A percentile compares a stretch with the other conserved stretches of the same genome.
phyloP scores from a whole-genome alignment of 805 yeast species.

The Hanseniaspora pseudoguilliermondii region DNA sequence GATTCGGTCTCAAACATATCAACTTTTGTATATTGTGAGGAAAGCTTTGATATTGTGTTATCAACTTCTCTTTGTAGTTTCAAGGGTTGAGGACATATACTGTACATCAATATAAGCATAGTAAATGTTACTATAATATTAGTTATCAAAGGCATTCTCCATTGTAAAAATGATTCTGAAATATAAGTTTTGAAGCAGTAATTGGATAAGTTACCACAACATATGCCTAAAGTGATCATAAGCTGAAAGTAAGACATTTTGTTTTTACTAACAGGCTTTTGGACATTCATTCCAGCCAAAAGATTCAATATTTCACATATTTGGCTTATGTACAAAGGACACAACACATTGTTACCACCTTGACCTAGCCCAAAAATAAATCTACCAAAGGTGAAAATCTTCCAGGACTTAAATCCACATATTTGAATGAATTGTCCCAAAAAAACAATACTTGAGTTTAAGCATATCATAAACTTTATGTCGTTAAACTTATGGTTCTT shows the following conservation, averaged over 20 bases:
- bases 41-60: not conserved
- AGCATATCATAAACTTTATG: slow-evolving; percentile 39
- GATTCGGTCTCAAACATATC: not conserved
- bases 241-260: slow-evolving; percentile 52
- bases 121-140: slow-evolving; percentile 31
- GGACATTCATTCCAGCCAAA: slow-evolving; percentile 53
- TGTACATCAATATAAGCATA: slow-evolving; percentile 41
- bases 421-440: slow-evolving; percentile 47
- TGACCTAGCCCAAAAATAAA: slow-evolving; percentile 46
- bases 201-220: slow-evolving; percentile 51
- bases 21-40: slow-evolving; percentile 22
- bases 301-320: slow-evolving; percentile 58
- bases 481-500: slow-evolving; percentile 52
- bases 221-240: slow-evolving; percentile 51
- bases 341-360: slow-evolving; percentile 50
- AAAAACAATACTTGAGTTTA: slow-evolving; percentile 38
- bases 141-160: slow-evolving; percentile 54
- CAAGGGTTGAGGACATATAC: slow-evolving; percentile 56
- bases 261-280: slow-evolving; percentile 51
- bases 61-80: slow-evolving; percentile 12
- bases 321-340: slow-evolving; percentile 63
- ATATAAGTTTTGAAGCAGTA: slow-evolving; percentile 29
- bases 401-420: slow-evolving; percentile 27
- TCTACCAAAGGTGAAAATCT: slow-evolving; percentile 1
- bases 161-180: slow-evolving; percentile 36